Percentiles rank a stretch among this genome's conserved stretches.
phyloP scores from a whole-genome alignment of 371 early-diverging fungal species.

The Saksenaea oblongispora region DNA sequence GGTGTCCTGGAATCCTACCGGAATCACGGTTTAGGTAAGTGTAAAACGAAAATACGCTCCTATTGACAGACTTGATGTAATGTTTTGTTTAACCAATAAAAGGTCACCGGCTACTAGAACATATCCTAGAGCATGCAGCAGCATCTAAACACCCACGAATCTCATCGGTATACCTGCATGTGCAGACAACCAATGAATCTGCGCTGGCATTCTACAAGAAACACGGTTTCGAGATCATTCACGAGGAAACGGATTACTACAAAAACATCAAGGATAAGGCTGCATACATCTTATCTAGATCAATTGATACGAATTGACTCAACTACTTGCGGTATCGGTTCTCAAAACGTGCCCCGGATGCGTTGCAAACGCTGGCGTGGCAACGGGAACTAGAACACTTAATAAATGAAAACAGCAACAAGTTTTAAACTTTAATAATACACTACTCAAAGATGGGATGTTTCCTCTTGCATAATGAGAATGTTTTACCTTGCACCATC shows the following conservation, averaged over 20 bases:
- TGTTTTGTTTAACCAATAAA: background rate
- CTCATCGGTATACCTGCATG: slow-evolving; percentile 78
- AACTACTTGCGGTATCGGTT: background rate
- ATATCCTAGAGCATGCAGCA: slow-evolving; percentile 61
- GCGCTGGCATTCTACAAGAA: slow-evolving; percentile 90
- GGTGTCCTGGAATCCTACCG: slow-evolving; percentile 91
- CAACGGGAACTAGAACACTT: background rate
- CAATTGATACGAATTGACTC: background rate
- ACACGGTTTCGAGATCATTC: slow-evolving; percentile 73
- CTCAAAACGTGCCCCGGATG: background rate
- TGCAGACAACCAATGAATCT: slow-evolving; percentile 83
- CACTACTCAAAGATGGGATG: no score
- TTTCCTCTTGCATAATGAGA: no score
- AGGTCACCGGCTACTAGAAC: slow-evolving; percentile 65
- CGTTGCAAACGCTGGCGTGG: background rate
- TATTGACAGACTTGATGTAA: background rate
- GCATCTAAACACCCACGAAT: slow-evolving; percentile 18
- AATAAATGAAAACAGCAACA: background rate
- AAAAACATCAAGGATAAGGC: slow-evolving; percentile 80
- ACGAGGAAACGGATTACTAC: slow-evolving; percentile 84
- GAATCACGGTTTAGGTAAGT: slow-evolving; percentile 76
- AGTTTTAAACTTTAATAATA: no score
- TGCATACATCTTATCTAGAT: slow-evolving; percentile 72
- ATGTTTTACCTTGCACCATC: no score
- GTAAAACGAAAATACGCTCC: background rate